Evolutionary conservation across 768 basidiomycete species (phyloP), one percentile per base, ranked within the genome.

Genomic region (Leccinum longicurvipes): DNA sequence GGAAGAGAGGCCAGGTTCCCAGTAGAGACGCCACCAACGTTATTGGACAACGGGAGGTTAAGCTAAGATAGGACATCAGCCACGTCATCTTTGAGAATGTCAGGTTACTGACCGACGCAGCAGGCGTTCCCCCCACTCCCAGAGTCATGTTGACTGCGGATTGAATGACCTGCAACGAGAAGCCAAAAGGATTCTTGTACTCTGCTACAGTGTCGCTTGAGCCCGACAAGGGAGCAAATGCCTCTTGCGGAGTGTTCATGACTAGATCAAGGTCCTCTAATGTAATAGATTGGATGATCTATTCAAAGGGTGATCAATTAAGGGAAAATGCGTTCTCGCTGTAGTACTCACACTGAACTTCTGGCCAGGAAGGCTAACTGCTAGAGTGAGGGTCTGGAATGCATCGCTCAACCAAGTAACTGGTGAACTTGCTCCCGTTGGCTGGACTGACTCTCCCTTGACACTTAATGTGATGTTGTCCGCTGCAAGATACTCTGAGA

Each of bases 181-280:
- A 90, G 4, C 87, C 87, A 65, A 89, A 89, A 1, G 88, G 87
- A 69, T 89, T 90, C 68, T 80, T 81, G 67, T 86, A 87, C 59
- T 76, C 71, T 15, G 82, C 84, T 3, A 83, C 52, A 0, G 83
- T 83, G 50, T 74, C 69, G 39, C 78, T 70, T 4, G 85, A 87
- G 58, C 82, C 79, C 0, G 85, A 73, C n/a, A 79, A 72, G 0
- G 87, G 85, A 1, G 80, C 79, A 60, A 82, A 87, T 0, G 82
- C 75, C 65, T 89, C 75, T 50, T 76, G 75, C 36, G 75, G 74
- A 7, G 74, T 76, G 25, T 77, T 67, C 69, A 89, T 77, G 7
- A 72, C 77, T 32, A 89, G 66, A 25, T 73, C 74, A 34, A 89
- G 72, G 63, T 88, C 85, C 17, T 76, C 73, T 36, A 89, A 67